phyloP scores from a whole-genome alignment of 2,329 filamentous ascomycete genomes.

The Cercospora brassicicola region DNA sequence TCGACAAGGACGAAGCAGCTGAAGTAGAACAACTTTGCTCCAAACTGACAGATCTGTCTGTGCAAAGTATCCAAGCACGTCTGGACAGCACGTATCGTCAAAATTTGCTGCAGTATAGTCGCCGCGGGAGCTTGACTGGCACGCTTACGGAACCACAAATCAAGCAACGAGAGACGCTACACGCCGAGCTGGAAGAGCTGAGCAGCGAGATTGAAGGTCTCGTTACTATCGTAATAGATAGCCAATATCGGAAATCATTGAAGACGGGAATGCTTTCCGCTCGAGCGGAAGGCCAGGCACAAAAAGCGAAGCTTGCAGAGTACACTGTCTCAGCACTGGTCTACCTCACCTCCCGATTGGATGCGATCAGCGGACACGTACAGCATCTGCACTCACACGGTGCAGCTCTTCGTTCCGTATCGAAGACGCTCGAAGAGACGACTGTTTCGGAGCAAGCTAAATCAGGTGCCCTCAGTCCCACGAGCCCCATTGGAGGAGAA shows the following conservation, averaged over 20 bases:
- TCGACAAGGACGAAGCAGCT: constrained; percentile 50
- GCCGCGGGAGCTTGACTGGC: constrained; percentile 26
- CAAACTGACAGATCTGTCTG: constrained; percentile 44
- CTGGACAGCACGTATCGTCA: constrained; percentile 54
- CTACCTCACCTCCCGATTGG: constrained; percentile 42
- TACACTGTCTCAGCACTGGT: constrained; percentile 47
- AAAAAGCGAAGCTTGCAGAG: constrained; percentile 45
- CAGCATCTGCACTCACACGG: constrained; percentile 35
- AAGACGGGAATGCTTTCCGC: constrained; percentile 44
- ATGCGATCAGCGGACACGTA: constrained; percentile 32
- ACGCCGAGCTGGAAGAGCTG: constrained; percentile 67
- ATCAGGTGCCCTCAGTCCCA: constrained; percentile 14
- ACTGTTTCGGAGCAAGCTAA: constrained; percentile 13
- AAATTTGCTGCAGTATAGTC: constrained; percentile 11
- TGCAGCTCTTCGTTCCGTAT: constrained; percentile 27
- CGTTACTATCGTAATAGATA: constrained; percentile 68
- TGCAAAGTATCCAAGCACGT: constrained; percentile 45
- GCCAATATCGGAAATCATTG: constrained; percentile 65
- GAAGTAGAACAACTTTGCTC: constrained; percentile 58
- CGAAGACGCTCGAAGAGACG: constrained; percentile 26
- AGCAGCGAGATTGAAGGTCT: constrained; percentile 69
- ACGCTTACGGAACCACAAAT: constrained; percentile 21
- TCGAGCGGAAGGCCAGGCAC: constrained; percentile 39
- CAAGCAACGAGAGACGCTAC: constrained; percentile 47
- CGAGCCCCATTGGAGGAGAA: constrained; percentile 35